Conservation (phyloP, 768 basidiomycete genomes). For the Pleurotus sapidus region DNA sequence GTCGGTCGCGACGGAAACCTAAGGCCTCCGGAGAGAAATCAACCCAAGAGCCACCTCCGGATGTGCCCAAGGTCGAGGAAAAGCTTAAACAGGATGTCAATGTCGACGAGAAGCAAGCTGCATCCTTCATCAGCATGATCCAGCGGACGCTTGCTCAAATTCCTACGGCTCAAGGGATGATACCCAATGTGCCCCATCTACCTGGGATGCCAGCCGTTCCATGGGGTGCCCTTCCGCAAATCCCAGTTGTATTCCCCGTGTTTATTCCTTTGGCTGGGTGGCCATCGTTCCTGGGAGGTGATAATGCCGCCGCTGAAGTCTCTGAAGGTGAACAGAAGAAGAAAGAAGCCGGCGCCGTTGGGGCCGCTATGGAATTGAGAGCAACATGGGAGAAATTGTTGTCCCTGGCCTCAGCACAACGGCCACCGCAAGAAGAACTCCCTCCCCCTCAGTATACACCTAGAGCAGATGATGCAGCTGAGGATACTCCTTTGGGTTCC, state of each 20-base stretch:
- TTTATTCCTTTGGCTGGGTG: slow-evolving; percentile 67
- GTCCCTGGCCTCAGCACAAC: slow-evolving; percentile 46
- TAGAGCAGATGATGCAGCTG: slow-evolving; percentile 33
- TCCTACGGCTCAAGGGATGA: slow-evolving; percentile 53
- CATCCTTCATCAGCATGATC: slow-evolving; percentile 65
- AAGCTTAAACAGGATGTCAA: slow-evolving; percentile 8
- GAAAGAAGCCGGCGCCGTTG: slow-evolving; percentile 39
- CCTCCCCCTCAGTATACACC: slow-evolving; percentile 78
- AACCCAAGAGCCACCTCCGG: slow-evolving; percentile 27
- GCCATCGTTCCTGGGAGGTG: slow-evolving; percentile 62
- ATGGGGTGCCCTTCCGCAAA: slow-evolving; percentile 61
- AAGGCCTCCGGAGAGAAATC: slow-evolving; percentile 25
- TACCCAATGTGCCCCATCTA: slow-evolving; percentile 52
- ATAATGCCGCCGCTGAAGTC: slow-evolving; percentile 25
- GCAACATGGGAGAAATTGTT: slow-evolving; percentile 79
- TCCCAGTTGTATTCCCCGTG: slow-evolving; percentile 79
- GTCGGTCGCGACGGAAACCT: slow-evolving; percentile 23
- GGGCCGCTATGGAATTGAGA: slow-evolving; percentile 60
- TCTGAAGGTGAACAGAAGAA: slow-evolving; percentile 34
- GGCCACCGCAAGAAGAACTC: slow-evolving; percentile 44
- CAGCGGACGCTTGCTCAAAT: slow-evolving; percentile 70
- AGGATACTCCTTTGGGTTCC: slow-evolving; percentile 8
- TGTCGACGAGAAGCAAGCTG: slow-evolving; percentile 42
- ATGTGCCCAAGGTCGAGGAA: slow-evolving; percentile 9
- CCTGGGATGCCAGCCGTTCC: slow-evolving; percentile 65